Evolutionary conservation across 2,329 filamentous ascomycete genomes (phyloP).

Genomic region (Fusarium mundagurra): DNA sequence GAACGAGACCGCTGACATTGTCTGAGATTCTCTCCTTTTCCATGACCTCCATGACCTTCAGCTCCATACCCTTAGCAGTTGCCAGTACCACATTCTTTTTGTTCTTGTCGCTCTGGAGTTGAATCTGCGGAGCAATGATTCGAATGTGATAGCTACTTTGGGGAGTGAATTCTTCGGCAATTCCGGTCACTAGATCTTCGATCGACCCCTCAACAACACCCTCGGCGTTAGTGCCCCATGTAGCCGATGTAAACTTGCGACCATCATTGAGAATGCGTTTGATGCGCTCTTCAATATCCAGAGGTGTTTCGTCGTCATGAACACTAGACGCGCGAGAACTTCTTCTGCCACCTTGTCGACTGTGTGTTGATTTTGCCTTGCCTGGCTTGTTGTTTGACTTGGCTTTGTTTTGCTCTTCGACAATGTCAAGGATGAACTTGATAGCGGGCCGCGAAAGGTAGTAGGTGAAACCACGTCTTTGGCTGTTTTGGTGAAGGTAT

Average conservation of each 20-base stretch:
- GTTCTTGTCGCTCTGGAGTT: slow-evolving; percentile 98
- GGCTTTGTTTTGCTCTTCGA: slow-evolving; percentile 88
- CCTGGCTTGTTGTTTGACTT: slow-evolving; percentile 55
- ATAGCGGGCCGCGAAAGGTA: slow-evolving; percentile 95
- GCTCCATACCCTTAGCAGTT: slow-evolving; percentile 96
- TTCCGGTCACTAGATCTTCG: slow-evolving; percentile 75
- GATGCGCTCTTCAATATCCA: slow-evolving; percentile 84
- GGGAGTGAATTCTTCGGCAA: slow-evolving; percentile 86
- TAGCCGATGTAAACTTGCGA: slow-evolving; percentile 74
- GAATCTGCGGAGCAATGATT: slow-evolving; percentile 96
- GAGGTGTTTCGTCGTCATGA: slow-evolving; percentile 66
- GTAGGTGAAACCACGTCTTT: slow-evolving; percentile 95
- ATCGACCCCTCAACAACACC: slow-evolving; percentile 55
- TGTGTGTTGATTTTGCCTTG: slow-evolving; percentile 43
- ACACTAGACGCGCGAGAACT: slow-evolving; percentile 52
- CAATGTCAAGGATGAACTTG: slow-evolving; percentile 97
- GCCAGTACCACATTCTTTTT: slow-evolving; percentile 96
- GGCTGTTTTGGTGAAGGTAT: slow-evolving; percentile 97
- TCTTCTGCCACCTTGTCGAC: slow-evolving; percentile 41
- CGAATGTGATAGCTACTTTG: slow-evolving; percentile 96
- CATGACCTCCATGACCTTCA: slow-evolving; percentile 98
- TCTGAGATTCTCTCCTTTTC: slow-evolving; percentile 94
- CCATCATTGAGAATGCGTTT: slow-evolving; percentile 86
- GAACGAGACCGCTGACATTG: slow-evolving; percentile 92
- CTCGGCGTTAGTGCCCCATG: slow-evolving; percentile 48